Evolutionary conservation across 192 early-diverging fungal genomes (phyloP).

Genomic region (Entophlyctis helioformis): DNA sequence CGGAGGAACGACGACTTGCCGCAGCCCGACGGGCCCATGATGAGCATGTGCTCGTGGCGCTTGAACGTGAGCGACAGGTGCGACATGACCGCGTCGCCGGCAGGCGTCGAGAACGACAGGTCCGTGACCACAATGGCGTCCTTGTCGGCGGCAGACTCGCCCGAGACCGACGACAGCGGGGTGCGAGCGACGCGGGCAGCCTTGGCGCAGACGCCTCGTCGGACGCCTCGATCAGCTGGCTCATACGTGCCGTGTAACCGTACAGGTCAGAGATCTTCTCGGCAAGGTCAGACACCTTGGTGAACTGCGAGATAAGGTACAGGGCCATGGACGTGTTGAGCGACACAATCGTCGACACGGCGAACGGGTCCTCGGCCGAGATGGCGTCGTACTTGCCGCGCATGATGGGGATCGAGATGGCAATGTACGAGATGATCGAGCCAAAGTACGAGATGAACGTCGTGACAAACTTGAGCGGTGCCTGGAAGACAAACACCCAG

Average conservation of each 20-base stretch:
- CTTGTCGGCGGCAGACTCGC: neutral
- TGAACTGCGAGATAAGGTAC: conserved; percentile 73
- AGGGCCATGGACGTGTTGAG: conserved; percentile 72
- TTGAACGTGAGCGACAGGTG: conserved; percentile 7
- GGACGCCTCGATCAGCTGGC: conserved; percentile 63
- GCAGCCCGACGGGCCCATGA: conserved; percentile 58
- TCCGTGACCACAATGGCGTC: conserved; percentile 51
- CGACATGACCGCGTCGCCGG: conserved; percentile 9
- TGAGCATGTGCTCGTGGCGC: conserved; percentile 14
- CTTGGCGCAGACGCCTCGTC: conserved; percentile 28
- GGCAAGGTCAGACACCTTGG: conserved; percentile 54
- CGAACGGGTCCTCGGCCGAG: conserved; percentile 48
- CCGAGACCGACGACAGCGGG: conserved; percentile 1
- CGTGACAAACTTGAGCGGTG: conserved; percentile 35
- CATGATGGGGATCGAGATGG: conserved; percentile 75
- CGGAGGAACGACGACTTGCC: conserved; percentile 80
- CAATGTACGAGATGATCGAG: conserved; percentile 65
- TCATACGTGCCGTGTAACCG: conserved; percentile 73
- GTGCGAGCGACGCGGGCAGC: neutral
- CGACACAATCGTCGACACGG: conserved; percentile 68
- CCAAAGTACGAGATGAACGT: conserved; percentile 64
- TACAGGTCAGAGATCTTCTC: conserved; percentile 62
- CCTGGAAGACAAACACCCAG: conserved; percentile 33
- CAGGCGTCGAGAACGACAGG: conserved; percentile 6
- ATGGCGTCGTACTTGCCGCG: conserved; percentile 62